Base-by-base conservation (phyloP, 768 basidiomycete species). In the Filobasidium floriforme region DNA sequence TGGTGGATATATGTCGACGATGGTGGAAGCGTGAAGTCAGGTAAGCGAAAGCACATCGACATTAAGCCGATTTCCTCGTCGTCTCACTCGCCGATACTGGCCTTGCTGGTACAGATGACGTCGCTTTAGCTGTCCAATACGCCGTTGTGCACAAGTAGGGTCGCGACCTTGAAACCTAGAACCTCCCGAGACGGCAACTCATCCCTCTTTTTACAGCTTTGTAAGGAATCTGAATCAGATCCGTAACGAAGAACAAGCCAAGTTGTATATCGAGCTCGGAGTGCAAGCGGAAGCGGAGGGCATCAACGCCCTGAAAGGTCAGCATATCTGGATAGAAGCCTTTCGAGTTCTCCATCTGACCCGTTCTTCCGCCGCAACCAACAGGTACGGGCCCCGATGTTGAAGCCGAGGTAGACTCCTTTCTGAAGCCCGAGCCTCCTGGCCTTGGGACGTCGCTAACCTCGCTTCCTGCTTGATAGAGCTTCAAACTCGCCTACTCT, bases 1-100 rank as follows among this genome's bases (percentile, higher is more conserved):
- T 66, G 65, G 65, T 66, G 65, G 65, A 26, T 40, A 1, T 66
- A 61, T 41, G 65, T 66, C 37, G 65, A 61, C 2, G 65, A 66
- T 57, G 65, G 65, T 19, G 43, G 59, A 40, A 66, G 59, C 44
- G 59, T 66, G 24, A 46, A 29, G 6, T 46, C 65, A 29, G 65
- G 59, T 66, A 44, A 54, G 60, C 7, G 26, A 11, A 49, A 22
- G 15, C 5, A 49, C 5, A 22, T 49, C 29, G 26, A 2, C 29
- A 14, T 6, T 4, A 57, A 22, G 4, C 22, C 24, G 22, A 6
- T 24, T 3, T 32, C 15, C 54, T 57, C 24, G 14, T 37, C 32
- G 32, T 37, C 32, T 9, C 32, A 37, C 32, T 19, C 7, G 15
- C 22, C 14, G 54, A 7, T 26, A 14, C 15, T 4, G 5, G 7